These are phyloP conservation scores for Zygotorulaspora florentina DNA, from an alignment of 805 yeast species.

Conservation along the genomic window DNA sequence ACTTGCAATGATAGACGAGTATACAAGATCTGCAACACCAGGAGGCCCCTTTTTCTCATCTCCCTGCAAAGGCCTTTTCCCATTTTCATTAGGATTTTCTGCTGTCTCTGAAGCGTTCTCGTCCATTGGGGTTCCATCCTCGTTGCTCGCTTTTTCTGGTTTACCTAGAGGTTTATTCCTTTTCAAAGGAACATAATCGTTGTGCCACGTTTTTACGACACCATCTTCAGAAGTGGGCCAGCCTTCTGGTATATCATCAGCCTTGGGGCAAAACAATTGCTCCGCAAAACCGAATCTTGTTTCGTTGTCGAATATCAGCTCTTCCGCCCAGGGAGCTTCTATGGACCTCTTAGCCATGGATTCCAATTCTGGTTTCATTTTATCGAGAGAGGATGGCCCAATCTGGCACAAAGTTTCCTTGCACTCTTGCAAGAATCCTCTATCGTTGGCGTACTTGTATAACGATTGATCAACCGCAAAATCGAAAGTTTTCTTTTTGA, in stretches of 20 bases:
- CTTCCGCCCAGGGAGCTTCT: slow-evolving; percentile 76
- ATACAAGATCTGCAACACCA: slow-evolving; percentile 60
- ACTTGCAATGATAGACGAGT: slow-evolving; percentile 48
- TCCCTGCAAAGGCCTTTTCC: slow-evolving; percentile 24
- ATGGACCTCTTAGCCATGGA: slow-evolving; percentile 43
- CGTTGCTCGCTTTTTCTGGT: slow-evolving; percentile 32
- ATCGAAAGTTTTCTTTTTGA: slow-evolving; percentile 24
- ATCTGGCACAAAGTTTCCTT: slow-evolving; percentile 66
- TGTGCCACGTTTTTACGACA: slow-evolving; percentile 46
- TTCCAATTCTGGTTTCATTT: slow-evolving; percentile 27
- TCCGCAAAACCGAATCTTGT: slow-evolving; percentile 61
- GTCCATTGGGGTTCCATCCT: slow-evolving; percentile 26
- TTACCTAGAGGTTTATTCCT: slow-evolving; percentile 41
- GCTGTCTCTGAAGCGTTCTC: slow-evolving; percentile 19
- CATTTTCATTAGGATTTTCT: slow-evolving; percentile 25
- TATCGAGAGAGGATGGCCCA: slow-evolving; percentile 24
- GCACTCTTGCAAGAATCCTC: slow-evolving; percentile 59
- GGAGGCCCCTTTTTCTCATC: slow-evolving; percentile 25
- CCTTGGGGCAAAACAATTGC: slow-evolving; percentile 62
- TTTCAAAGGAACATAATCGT: slow-evolving; percentile 72
- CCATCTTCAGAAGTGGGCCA: slow-evolving; percentile 47
- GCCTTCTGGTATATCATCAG: slow-evolving; percentile 38
- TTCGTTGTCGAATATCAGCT: slow-evolving; percentile 54
- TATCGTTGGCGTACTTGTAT: slow-evolving; percentile 51
- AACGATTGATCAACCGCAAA: slow-evolving; percentile 43